These are phyloP conservation scores for Gleditsia sinensis DNA, from an alignment of 306 rosid species.

Conservation along the genomic window DNA sequence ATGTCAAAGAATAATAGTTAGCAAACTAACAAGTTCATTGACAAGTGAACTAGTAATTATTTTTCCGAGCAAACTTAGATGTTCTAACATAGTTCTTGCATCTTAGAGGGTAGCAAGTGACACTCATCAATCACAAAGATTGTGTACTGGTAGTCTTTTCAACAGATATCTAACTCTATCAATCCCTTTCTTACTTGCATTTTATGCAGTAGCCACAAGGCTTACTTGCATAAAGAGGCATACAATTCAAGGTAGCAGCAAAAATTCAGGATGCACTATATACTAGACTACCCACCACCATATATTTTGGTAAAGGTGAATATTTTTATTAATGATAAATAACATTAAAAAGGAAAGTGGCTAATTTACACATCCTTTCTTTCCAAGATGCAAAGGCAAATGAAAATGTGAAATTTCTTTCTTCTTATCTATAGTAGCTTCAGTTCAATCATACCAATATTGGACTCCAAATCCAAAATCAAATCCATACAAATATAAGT, in stretches of 20 bases:
- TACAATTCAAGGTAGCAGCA: constrained; percentile 87
- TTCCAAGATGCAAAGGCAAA: too few species aligned
- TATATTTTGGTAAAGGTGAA: too few species aligned
- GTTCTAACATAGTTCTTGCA: constrained; percentile 98
- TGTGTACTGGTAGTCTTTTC: constrained; percentile 58
- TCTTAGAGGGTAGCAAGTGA: constrained; percentile 87
- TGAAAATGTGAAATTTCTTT: too few species aligned
- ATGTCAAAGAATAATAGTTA: constrained; percentile 34
- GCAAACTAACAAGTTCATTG: constrained; percentile 91
- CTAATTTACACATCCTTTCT: too few species aligned
- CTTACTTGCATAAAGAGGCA: constrained; percentile 66
- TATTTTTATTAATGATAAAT: too few species aligned
- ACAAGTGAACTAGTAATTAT: constrained; percentile 88
- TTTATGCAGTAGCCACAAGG: constrained; percentile 95
- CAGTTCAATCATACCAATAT: constrained; percentile 12
- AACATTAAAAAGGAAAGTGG: too few species aligned
- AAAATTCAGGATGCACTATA: constrained; percentile 93
- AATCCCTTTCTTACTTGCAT: constrained; percentile 81
- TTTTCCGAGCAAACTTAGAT: constrained; percentile 90
- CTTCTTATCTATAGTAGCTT: too few species aligned
- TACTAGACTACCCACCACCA: too few species aligned
- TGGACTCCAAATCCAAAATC: background rate
- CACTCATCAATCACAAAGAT: constrained; percentile 93
- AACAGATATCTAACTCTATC: constrained; percentile 72
- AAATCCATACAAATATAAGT: background rate